phyloP scores from a whole-genome alignment of 352 stramenopile genomes.

The Phytophthora lateralis region DNA sequence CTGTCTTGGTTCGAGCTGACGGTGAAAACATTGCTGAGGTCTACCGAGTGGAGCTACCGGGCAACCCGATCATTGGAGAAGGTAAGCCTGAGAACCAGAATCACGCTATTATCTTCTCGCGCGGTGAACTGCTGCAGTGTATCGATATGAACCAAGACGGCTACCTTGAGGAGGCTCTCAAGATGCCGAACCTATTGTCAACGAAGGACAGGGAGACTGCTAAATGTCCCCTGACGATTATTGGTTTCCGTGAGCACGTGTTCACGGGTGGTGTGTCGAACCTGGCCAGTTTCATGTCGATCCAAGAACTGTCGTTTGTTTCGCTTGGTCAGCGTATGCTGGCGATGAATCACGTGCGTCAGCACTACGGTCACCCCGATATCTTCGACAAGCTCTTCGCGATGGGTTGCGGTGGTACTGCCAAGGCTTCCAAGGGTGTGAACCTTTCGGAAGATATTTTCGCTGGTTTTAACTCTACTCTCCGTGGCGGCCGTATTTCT shows the following conservation, averaged over 20 bases:
- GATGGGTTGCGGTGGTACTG: slow-evolving; percentile 80
- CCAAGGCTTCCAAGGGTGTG: slow-evolving; percentile 85
- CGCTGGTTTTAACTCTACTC: slow-evolving; percentile 83
- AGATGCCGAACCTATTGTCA: slow-evolving; percentile 88
- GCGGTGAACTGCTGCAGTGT: slow-evolving; percentile 86
- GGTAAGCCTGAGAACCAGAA: slow-evolving; percentile 92
- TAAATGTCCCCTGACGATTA: slow-evolving; percentile 83
- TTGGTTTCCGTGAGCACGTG: slow-evolving; percentile 87
- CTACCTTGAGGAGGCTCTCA: slow-evolving; percentile 84
- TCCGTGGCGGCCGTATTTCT: slow-evolving; percentile 76
- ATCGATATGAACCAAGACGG: slow-evolving; percentile 93
- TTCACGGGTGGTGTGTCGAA: slow-evolving; percentile 88
- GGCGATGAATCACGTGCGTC: slow-evolving; percentile 72
- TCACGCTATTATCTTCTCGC: slow-evolving; percentile 88
- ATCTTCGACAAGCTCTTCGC: slow-evolving; percentile 90
- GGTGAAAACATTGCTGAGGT: slow-evolving; percentile 82
- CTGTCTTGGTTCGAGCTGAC: slow-evolving; percentile 74
- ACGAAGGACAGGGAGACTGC: slow-evolving; percentile 72
- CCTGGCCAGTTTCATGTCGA: slow-evolving; percentile 88
- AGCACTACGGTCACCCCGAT: slow-evolving; percentile 90
- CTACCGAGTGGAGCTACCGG: slow-evolving; percentile 83
- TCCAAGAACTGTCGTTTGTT: slow-evolving; percentile 87
- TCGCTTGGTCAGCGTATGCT: slow-evolving; percentile 87
- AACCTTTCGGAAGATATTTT: slow-evolving; percentile 93
- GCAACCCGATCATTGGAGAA: slow-evolving; percentile 87